phyloP scores from a whole-genome alignment of 75 land plant species.

The Azolla pinnata region DNA sequence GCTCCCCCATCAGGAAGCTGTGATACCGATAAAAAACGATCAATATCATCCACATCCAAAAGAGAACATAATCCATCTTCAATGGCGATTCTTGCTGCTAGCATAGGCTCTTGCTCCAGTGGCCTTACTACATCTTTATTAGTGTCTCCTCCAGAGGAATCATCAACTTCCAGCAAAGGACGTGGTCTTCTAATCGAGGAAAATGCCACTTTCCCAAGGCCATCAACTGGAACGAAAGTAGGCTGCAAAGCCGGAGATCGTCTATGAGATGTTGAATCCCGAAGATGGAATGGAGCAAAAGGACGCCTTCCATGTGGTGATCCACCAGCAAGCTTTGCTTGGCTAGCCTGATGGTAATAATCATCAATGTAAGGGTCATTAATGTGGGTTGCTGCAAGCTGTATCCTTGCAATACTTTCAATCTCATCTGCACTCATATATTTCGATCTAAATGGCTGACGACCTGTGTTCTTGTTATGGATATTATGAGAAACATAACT shows the following conservation, averaged over 20 bases:
- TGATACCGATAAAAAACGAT: constrained; percentile 49
- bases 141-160: constrained; percentile 23
- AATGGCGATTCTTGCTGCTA: constrained; percentile 75
- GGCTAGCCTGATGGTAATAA: constrained; percentile 85
- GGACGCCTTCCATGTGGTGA: constrained; percentile 49
- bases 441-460: constrained; percentile 57
- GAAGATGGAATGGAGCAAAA: constrained; percentile 58
- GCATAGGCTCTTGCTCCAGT: constrained; percentile 87
- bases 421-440: constrained; percentile 83
- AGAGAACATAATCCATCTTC: constrained; percentile 83
- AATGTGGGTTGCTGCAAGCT: constrained; percentile 84
- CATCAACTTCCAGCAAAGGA: constrained; percentile 74
- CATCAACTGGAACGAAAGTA: constrained; percentile 83
- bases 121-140: constrained; percentile 41
- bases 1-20: constrained; percentile 72
- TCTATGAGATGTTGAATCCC: constrained; percentile 52
- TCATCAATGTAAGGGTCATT: constrained; percentile 87
- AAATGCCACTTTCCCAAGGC: constrained; percentile 62
- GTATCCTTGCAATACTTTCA: constrained; percentile 73
- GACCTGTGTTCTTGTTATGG: constrained; percentile 25
- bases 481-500: constrained; percentile 28
- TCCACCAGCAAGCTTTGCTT: constrained; percentile 51
- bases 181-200: constrained; percentile 77
- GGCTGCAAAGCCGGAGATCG: constrained; percentile 63
- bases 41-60: constrained; percentile 93